These are phyloP conservation scores for Strobilomyces dryophilus DNA, from an alignment of 768 basidiomycete species.

Conservation along the genomic window DNA sequence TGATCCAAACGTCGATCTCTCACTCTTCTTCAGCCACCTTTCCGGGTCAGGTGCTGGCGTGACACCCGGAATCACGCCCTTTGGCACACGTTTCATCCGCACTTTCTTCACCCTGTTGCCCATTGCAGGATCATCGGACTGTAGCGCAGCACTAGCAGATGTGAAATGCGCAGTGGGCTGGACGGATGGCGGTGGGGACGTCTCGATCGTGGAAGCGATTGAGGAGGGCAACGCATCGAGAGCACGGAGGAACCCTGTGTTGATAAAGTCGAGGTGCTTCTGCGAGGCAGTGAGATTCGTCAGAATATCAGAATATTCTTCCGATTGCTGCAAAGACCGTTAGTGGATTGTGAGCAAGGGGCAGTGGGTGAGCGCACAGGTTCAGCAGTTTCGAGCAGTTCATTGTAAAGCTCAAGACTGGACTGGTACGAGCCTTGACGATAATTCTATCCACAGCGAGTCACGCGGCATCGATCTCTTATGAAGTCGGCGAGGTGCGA, in stretches of 20 bases:
- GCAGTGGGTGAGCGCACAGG: conserved; percentile 48
- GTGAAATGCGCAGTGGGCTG: conserved; percentile 28
- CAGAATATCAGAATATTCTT: conserved; percentile 84
- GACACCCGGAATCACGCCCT: conserved; percentile 72
- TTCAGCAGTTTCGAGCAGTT: conserved; percentile 74
- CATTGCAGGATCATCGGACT: conserved; percentile 34
- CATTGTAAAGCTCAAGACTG: conserved; percentile 75
- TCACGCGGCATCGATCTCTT: conserved; percentile 13
- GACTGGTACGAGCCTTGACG: conserved; percentile 70
- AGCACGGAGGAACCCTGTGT: conserved; percentile 58
- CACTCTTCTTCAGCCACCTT: conserved; percentile 85
- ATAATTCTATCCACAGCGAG: conserved; percentile 53
- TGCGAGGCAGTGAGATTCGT: conserved; percentile 83
- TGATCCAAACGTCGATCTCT: conserved; percentile 54
- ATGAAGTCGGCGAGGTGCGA: conserved; percentile 14
- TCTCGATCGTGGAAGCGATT: conserved; percentile 52
- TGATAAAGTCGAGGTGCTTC: conserved; percentile 80
- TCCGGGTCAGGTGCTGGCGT: conserved; percentile 84
- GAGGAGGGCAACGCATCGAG: conserved; percentile 57
- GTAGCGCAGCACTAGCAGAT: conserved; percentile 21
- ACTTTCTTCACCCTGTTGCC: conserved; percentile 44
- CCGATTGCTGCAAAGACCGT: conserved; percentile 54
- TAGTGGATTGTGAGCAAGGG: neutral
- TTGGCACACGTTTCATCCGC: conserved; percentile 65
- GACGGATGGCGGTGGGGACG: conserved; percentile 54